A percentile compares a stretch with the other conserved stretches of the same genome.
phyloP scores from a whole-genome alignment of 805 yeast genomes.

The Yarrowia divulgata region DNA sequence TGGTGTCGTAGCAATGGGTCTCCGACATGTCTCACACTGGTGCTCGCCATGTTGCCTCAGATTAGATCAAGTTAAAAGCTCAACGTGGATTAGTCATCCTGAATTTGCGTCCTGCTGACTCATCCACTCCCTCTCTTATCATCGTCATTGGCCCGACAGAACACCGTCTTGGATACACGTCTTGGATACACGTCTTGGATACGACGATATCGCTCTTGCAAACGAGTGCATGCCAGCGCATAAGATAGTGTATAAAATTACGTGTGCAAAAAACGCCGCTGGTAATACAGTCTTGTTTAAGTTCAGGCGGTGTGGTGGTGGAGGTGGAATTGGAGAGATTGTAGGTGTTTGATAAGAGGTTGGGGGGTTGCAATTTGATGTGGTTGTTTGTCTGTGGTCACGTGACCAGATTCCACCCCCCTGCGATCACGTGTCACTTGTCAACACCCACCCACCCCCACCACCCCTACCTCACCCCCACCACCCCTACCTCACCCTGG shows the following conservation, averaged over 20 bases:
- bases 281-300: background rate
- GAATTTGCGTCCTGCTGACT: background rate
- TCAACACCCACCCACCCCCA: too few relatives aligned
- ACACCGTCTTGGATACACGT: slow-evolving; percentile 10
- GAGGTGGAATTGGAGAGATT: too few relatives aligned
- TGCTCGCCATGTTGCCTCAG: slow-evolving; percentile 32
- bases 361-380: too few relatives aligned
- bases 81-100: background rate
- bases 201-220: slow-evolving; percentile 8
- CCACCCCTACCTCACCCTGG: background rate
- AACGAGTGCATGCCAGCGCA: slow-evolving; percentile 7
- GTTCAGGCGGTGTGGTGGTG: background rate
- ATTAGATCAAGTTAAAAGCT: slow-evolving; percentile 42
- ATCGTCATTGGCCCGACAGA: slow-evolving; percentile 13
- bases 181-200: slow-evolving; percentile 18
- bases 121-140: background rate
- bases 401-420: too few relatives aligned
- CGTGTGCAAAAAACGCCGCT: background rate
- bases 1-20: too few relatives aligned
- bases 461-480: too few relatives aligned
- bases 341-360: background rate
- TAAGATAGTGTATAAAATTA: background rate
- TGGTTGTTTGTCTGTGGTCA: background rate
- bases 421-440: too few relatives aligned
- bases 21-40: too few relatives aligned